Conservation (phyloP, 1,284 basidiomycete genomes). For the Cutaneotrichosporon cutaneum region DNA sequence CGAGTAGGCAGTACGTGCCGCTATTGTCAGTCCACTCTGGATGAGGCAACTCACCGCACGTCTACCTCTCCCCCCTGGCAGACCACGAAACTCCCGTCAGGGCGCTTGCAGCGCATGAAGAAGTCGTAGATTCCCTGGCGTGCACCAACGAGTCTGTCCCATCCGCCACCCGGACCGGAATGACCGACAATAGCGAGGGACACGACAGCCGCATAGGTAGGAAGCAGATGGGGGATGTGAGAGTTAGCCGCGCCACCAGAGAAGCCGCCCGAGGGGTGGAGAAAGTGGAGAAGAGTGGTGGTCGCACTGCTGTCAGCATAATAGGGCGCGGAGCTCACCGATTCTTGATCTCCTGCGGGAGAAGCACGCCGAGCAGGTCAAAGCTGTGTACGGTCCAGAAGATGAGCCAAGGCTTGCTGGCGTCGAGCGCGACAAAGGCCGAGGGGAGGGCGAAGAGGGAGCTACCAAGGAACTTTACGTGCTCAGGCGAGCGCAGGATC, state of each 20-base stretch:
- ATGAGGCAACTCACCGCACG: conserved; percentile 64
- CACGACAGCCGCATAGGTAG: conserved; percentile 86
- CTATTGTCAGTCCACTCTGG: conserved; percentile 51
- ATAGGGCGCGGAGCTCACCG: conserved; percentile 57
- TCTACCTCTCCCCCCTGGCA: conserved; percentile 87
- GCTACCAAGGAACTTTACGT: conserved; percentile 41
- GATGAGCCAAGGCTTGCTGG: conserved; percentile 86
- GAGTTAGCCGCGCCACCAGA: conserved; percentile 74
- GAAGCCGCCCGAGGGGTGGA: conserved; percentile 83
- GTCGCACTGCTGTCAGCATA: conserved; percentile 27
- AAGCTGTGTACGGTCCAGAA: conserved; percentile 87
- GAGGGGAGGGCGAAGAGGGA: conserved; percentile 59
- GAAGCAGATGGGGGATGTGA: conserved; percentile 82
- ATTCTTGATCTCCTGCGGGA: conserved; percentile 72
- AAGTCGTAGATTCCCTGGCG: conserved; percentile 79
- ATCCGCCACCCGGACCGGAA: conserved; percentile 62
- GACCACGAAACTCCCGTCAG: conserved; percentile 92
- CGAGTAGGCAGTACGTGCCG: conserved; percentile 73
- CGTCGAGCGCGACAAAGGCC: conserved; percentile 78
- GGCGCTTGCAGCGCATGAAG: conserved; percentile 89
- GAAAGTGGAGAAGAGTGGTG: conserved; percentile 68
- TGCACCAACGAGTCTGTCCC: conserved; percentile 69
- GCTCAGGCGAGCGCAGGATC: conserved; percentile 34
- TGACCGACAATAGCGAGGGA: conserved; percentile 78
- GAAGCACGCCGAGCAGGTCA: conserved; percentile 68